Evolutionary conservation across 2,329 filamentous ascomycete genomes (phyloP).

Genomic region (Colletotrichum sp.): DNA sequence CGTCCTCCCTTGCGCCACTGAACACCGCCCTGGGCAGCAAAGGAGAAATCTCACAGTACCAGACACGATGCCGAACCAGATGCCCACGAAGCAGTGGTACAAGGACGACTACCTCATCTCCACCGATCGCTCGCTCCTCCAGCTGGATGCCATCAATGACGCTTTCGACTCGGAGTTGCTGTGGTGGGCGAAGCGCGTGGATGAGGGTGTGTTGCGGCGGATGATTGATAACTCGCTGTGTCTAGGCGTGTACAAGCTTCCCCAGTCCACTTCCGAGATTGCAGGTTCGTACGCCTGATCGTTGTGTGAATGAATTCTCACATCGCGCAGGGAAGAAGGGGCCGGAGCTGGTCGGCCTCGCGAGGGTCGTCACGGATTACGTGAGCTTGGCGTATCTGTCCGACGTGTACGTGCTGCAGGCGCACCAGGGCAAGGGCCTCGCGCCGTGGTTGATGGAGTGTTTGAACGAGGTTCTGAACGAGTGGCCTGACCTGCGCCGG

Average conservation of each 20-base stretch:
- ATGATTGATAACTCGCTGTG: slow-evolving; percentile 65
- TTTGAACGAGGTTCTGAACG: slow-evolving; percentile 59
- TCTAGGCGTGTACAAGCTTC: slow-evolving; percentile 59
- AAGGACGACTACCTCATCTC: slow-evolving; percentile 64
- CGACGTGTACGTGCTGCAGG: slow-evolving; percentile 69
- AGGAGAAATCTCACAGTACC: neutral
- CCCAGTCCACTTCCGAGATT: slow-evolving; percentile 33
- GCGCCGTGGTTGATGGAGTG: slow-evolving; percentile 69
- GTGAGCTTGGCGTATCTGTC: slow-evolving; percentile 43
- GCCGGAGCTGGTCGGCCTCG: slow-evolving; percentile 44
- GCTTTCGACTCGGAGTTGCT: slow-evolving; percentile 62
- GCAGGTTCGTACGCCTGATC: slow-evolving; percentile 28
- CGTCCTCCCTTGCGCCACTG: neutral
- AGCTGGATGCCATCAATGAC: slow-evolving; percentile 57
- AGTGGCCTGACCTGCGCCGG: slow-evolving; percentile 65
- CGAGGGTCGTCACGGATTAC: slow-evolving; percentile 28
- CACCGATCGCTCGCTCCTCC: slow-evolving; percentile 61
- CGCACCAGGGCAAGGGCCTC: slow-evolving; percentile 66
- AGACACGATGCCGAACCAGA: slow-evolving; percentile 19
- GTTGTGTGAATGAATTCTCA: neutral
- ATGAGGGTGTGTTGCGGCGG: slow-evolving; percentile 51
- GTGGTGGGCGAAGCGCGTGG: slow-evolving; percentile 64
- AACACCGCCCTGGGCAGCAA: neutral
- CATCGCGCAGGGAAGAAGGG: slow-evolving; percentile 20
- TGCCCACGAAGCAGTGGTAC: slow-evolving; percentile 48